These are phyloP conservation scores for Kitagawia praeruptora DNA, from an alignment of 129 eudicot genomes.

Conservation along the genomic window DNA sequence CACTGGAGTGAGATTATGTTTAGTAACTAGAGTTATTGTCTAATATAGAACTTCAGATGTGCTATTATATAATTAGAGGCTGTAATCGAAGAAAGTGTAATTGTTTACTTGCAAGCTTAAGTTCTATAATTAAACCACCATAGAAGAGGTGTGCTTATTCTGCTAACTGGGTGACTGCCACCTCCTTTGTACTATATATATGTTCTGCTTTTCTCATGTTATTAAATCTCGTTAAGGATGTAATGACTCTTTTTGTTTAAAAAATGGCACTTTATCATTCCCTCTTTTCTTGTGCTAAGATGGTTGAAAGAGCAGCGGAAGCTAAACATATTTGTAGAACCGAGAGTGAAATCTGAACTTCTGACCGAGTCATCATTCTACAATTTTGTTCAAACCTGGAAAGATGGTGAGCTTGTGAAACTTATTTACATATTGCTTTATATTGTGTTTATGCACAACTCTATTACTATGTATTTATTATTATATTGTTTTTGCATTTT, in stretches of 20 bases:
- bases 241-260: neutral
- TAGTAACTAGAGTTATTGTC: neutral
- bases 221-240: neutral
- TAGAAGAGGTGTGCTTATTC: neutral
- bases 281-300: slow-evolving; percentile 32
- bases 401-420: slow-evolving; percentile 43
- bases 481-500: neutral
- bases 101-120: neutral
- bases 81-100: neutral
- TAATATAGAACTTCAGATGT: neutral
- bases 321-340: slow-evolving; percentile 71
- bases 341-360: slow-evolving; percentile 82
- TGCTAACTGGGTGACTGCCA: neutral
- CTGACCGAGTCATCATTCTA: slow-evolving; percentile 61
- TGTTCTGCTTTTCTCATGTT: neutral
- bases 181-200: neutral
- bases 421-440: neutral
- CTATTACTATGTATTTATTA: neutral
- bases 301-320: slow-evolving; percentile 77
- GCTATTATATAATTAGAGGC: neutral
- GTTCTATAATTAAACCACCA: neutral
- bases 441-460: neutral
- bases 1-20: neutral
- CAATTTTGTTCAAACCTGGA: slow-evolving; percentile 83
- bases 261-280: neutral